Percentiles rank a stretch among this genome's conserved stretches.
These are phyloP conservation scores for Tolypocladium tundrense DNA, from an alignment of 2,329 filamentous ascomycete species.

Conservation along the genomic window DNA sequence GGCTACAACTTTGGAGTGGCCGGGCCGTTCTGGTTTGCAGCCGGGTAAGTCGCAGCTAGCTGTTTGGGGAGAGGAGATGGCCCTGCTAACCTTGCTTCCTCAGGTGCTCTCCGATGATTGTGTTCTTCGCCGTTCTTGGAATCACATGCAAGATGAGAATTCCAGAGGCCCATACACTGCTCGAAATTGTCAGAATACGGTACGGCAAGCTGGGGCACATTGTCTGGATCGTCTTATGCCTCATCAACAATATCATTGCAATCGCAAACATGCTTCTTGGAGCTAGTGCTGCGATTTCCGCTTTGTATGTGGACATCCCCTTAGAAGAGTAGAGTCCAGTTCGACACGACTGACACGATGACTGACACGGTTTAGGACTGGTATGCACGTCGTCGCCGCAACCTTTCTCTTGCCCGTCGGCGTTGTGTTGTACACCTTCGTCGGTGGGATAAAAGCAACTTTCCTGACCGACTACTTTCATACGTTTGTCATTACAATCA, in stretches of 20 bases:
- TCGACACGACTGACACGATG: too few relatives aligned
- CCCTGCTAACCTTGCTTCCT: not conserved
- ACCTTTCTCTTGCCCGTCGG: too few relatives aligned
- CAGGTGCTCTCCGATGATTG: conserved; percentile 37
- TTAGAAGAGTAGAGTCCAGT: too few relatives aligned
- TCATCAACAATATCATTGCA: conserved; percentile 39
- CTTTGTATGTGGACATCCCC: conserved; percentile 14
- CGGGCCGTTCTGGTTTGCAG: conserved; percentile 48
- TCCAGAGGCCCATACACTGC: conserved; percentile 39
- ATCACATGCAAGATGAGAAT: conserved; percentile 19
- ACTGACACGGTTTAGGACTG: too few relatives aligned
- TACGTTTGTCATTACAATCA: too few relatives aligned
- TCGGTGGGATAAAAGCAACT: too few relatives aligned
- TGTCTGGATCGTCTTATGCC: conserved; percentile 39
- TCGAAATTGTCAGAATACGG: conserved; percentile 42
- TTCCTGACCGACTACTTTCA: too few relatives aligned
- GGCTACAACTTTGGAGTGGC: conserved; percentile 44
- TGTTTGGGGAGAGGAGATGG: not conserved
- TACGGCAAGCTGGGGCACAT: conserved; percentile 37
- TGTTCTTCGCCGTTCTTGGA: conserved; percentile 41
- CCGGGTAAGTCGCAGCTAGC: conserved; percentile 21
- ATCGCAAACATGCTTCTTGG: conserved; percentile 41
- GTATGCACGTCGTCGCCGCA: too few relatives aligned
- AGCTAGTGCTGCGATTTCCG: conserved; percentile 22
- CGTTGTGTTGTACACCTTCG: too few relatives aligned